Evolutionary conservation across 2,329 filamentous ascomycete genomes (phyloP), one percentile per base, ranked within the genome.

Genomic region (Fonsecaea pugnacius): DNA sequence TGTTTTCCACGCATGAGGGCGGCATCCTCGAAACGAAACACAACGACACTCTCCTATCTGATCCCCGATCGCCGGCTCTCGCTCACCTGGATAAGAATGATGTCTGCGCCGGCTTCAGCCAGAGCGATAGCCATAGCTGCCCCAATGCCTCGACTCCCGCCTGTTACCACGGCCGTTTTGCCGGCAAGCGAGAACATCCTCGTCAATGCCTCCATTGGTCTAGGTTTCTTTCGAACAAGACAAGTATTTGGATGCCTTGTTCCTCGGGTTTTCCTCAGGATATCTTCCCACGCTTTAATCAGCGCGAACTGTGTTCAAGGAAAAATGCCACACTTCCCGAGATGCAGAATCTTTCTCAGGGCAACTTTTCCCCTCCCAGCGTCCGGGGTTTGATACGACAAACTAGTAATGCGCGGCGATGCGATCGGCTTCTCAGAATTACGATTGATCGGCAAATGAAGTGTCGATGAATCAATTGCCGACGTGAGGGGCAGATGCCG

Each of bases 81-180:
- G 6, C 67, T 56, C 55, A 70, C 68, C 62, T 87, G 70, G 24
- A 71, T 56, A 7, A 71, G 66, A 55, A 82, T 73, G 64, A 81
- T 75, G 66, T 82, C 79, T 30, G 80, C 79, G 21, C 80, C 79
- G 14, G 79, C 79, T 68, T 82, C 80, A 14, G 80, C 80, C 46
- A 82, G 70, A 2, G 77, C 79, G 63, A 80, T 66, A 12, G 79
- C 78, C 80, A 82, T 82, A 21, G 77, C 77, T 63, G 77, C 75
- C 24, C 80, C 80, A 53, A 82, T 82, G 8, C 80, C 80, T 62
- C 80, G 73, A 12, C 79, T 82, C n/a, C 79, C 79, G 24, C 80
- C 65, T 1, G 80, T 82, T 12, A 82, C 74, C 51, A 82, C 68
- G 30, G 79, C 80, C 43, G 78, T 81, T 66, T 76, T 76, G 36